phyloP scores from a whole-genome alignment of 805 yeast genomes.

The Saccharomyces paradoxus region DNA sequence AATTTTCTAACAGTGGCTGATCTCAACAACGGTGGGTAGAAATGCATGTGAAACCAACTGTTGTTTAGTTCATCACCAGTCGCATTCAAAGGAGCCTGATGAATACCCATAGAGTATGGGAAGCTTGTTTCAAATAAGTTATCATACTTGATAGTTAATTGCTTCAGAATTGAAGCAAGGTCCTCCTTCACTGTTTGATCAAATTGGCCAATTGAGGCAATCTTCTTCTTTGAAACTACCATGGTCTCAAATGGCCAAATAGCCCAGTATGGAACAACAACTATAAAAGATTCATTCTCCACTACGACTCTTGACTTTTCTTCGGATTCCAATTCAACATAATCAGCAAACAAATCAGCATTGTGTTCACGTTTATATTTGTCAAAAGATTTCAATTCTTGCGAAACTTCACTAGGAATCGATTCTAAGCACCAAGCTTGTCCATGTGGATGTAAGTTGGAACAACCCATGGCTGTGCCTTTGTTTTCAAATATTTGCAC shows the following conservation, averaged over 20 bases:
- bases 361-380: constrained; percentile 39
- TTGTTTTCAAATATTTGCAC: constrained; percentile 71
- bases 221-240: constrained; percentile 48
- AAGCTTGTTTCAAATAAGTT: constrained; percentile 60
- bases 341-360: constrained; percentile 52
- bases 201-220: constrained; percentile 43
- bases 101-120: constrained; percentile 78
- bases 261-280: constrained; percentile 76
- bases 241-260: constrained; percentile 75
- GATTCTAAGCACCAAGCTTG: constrained; percentile 69
- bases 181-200: constrained; percentile 41
- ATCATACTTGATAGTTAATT: constrained; percentile 57
- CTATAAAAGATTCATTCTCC: constrained; percentile 55
- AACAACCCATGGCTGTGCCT: constrained; percentile 76
- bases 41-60: constrained; percentile 65
- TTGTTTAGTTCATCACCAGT: constrained; percentile 36
- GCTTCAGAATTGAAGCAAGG: constrained; percentile 46
- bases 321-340: constrained; percentile 46
- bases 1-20: constrained; percentile 70
- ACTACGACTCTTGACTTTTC: constrained; percentile 46
- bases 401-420: constrained; percentile 58
- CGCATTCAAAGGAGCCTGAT: constrained; percentile 57
- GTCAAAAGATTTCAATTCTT: constrained; percentile 45
- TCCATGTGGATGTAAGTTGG: constrained; percentile 77
- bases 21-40: constrained; percentile 69